Base-by-base conservation (phyloP, 1,284 basidiomycete genomes). In the Puccinia coronata region DNA sequence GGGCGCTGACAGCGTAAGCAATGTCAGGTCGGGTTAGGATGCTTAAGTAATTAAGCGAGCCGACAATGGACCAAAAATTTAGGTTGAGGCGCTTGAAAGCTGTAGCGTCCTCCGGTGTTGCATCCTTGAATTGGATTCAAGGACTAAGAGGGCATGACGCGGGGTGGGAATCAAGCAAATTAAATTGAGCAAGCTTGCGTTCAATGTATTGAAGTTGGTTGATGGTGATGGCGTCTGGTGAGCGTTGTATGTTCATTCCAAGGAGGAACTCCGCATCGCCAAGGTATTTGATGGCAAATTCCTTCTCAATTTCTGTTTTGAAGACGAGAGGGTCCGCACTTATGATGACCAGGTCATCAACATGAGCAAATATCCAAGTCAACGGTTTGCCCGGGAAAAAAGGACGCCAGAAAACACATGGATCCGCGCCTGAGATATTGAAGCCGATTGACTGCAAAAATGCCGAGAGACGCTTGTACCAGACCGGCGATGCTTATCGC, bases 341-440 rank as follows among this genome's bases (percentile, higher is more conserved):
- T 6, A 65, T 34, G 28, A 65, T 65, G 28, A 41, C 61, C 16
- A 65, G 9, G 34, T 65, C 25, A 31, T 67, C 34, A 5, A 67
- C 11, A 41, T 67, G 63, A 2, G n/a, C 63, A 41, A 34, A 67
- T 23, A 67, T 39, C 63, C 63, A 67, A n/a, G 55, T 59, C 28
- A 28, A 16, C 4, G 28, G 34, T 39, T 39, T 36, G 4, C 9
- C 18, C 11, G 20, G 34, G 11, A 8, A 18, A 16, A 16, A 2
- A 2, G 3, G 4, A 16, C 55, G 4, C 55, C 55, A 67, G 63
- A 39, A 67, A 47, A 67, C 63, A n/a, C 63, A 67, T 12, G 63
- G 63, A 67, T 67, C 63, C 9, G 55, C 23, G 2, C 25, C 55
- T 4, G 28, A 59, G 5, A 28, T 59, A 6, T 59, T 59, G 28